Percentiles rank a stretch among this genome's conserved stretches.
Conservation (phyloP, 108 stramenopile genomes). For the Cyclotella baltica region DNA sequence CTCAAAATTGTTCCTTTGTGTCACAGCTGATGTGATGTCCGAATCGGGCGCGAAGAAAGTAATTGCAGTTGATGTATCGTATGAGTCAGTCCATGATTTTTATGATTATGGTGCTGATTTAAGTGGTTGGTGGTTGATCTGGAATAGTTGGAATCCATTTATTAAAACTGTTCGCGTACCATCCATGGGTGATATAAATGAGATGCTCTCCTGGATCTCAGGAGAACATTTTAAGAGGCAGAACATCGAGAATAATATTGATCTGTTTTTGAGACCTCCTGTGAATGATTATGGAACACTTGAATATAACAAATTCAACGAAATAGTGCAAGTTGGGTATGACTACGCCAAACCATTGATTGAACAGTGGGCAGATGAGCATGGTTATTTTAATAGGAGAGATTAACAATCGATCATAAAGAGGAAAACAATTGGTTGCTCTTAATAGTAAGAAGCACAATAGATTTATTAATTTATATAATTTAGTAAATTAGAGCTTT, state of each 20-base stretch:
- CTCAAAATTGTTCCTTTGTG: too few relatives aligned
- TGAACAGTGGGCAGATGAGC: slow-evolving; percentile 51
- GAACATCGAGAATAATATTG: slow-evolving; percentile 29
- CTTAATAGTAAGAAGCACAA: too few relatives aligned
- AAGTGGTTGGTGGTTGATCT: slow-evolving; percentile 63
- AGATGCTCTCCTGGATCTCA: slow-evolving; percentile 61
- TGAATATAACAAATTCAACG: slow-evolving; percentile 62
- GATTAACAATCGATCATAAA: background rate
- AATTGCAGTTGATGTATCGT: slow-evolving; percentile 64
- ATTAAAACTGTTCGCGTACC: slow-evolving; percentile 61
- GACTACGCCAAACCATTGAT: slow-evolving; percentile 62
- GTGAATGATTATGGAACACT: slow-evolving; percentile 55
- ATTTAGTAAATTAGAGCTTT: too few relatives aligned
- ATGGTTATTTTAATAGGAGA: slow-evolving; percentile 10
- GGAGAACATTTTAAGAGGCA: slow-evolving; percentile 47
- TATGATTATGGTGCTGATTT: slow-evolving; percentile 64
- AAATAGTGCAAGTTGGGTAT: slow-evolving; percentile 63
- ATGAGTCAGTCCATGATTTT: slow-evolving; percentile 37
- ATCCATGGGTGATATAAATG: slow-evolving; percentile 60
- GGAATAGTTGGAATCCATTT: slow-evolving; percentile 60
- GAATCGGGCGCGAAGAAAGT: slow-evolving; percentile 58
- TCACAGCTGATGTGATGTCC: slow-evolving; percentile 60
- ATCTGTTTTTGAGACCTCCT: slow-evolving; percentile 59
- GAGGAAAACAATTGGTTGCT: too few relatives aligned
- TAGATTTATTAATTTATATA: too few relatives aligned